phyloP scores from a whole-genome alignment of 2,329 filamentous ascomycete species.

The Aureobasidium sp. region DNA sequence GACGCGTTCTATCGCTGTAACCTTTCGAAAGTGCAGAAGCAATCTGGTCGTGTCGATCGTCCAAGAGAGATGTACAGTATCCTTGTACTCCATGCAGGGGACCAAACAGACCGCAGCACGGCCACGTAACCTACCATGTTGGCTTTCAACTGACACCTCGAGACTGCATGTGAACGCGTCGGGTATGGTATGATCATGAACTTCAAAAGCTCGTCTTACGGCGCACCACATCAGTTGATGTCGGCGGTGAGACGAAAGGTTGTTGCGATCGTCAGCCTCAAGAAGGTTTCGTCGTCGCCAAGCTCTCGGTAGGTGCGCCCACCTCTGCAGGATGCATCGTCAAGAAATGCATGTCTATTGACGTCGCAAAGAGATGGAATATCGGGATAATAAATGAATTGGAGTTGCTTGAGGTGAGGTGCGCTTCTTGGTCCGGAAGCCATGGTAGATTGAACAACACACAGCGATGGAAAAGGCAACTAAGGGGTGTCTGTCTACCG shows the following conservation, averaged over 20 bases:
- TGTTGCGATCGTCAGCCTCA: neutral
- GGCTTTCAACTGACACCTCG: neutral
- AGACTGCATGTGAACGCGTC: neutral
- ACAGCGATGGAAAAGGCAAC: no score
- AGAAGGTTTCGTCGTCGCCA: neutral
- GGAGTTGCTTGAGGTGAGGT: neutral
- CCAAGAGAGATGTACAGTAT: neutral
- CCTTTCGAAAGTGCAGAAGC: neutral
- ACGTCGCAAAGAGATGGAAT: no score
- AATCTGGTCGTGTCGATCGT: conserved; percentile 2
- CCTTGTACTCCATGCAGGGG: neutral
- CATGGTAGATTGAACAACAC: no score
- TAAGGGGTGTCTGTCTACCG: neutral
- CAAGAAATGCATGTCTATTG: no score
- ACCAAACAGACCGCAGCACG: neutral
- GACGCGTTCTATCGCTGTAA: neutral
- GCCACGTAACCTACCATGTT: neutral
- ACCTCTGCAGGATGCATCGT: no score
- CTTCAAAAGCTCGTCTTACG: neutral
- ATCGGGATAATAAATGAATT: neutral
- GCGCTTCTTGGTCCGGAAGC: neutral
- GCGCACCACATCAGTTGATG: neutral
- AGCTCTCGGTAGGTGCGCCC: neutral
- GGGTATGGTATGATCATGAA: neutral
- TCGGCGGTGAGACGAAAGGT: neutral